Evolutionary conservation across 1,284 basidiomycete genomes (phyloP).

Genomic region (Irpex lacteus): DNA sequence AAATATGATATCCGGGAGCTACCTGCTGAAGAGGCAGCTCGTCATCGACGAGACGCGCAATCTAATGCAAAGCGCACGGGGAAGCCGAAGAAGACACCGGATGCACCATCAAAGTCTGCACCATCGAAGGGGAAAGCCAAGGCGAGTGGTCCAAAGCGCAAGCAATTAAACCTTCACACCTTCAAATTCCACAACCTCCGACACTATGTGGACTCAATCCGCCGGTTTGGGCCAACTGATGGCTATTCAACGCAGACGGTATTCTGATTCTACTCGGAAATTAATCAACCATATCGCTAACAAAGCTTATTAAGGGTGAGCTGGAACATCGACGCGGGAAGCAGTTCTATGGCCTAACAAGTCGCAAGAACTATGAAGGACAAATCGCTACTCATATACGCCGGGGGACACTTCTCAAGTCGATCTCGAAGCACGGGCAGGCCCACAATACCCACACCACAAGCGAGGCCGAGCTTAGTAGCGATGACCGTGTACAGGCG

Average conservation of each 20-base stretch:
- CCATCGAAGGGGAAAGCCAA: background rate
- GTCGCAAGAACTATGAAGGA: constrained; percentile 3
- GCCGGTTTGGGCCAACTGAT: constrained; percentile 32
- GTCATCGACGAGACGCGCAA: constrained; percentile 15
- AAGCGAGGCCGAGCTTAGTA: background rate
- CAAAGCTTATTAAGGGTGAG: constrained; percentile 16
- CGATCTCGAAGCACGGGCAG: background rate
- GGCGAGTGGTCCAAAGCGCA: background rate
- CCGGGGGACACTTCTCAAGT: constrained; percentile 1
- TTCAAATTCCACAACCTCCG: constrained; percentile 33
- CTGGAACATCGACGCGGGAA: constrained; percentile 18
- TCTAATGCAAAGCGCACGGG: background rate
- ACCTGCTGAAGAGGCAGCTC: constrained; percentile 22
- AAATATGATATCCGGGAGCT: constrained; percentile 24
- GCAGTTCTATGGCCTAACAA: constrained; percentile 10
- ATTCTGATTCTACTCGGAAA: constrained; percentile 23
- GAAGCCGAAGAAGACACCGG: background rate
- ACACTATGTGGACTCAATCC: constrained; percentile 30
- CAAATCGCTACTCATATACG: constrained; percentile 9
- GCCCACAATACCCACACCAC: background rate
- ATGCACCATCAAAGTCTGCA: background rate
- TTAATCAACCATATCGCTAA: background rate
- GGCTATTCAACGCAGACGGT: constrained; percentile 29
- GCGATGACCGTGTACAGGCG: background rate
- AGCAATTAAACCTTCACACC: constrained; percentile 25